Evolutionary conservation across 768 basidiomycete species (phyloP), one percentile per base, ranked within the genome.

Genomic region (Zangia roseola): DNA sequence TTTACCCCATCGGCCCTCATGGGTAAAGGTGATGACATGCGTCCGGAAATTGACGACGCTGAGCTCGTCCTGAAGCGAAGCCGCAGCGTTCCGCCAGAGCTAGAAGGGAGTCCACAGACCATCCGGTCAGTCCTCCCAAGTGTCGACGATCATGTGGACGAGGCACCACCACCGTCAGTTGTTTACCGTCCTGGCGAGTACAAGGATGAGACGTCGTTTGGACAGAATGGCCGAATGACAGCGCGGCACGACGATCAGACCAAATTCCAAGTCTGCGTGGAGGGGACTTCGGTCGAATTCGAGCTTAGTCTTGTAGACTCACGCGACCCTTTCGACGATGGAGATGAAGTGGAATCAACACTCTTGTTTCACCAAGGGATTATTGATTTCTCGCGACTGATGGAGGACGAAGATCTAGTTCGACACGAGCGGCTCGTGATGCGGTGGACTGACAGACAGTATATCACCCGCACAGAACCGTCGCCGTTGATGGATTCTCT

Each of bases 401-500:
- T 95, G 43, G 74, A 79, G 25, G 82, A 91, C 47, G 81, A 80
- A 13, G 62, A 64, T 6, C 64, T 92, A 23, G 79, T 87, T 5
- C 69, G 74, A 30, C 79, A 87, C 57, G 78, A 81, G 8, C 68
- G 77, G 24, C 74, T 95, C 31, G 87, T 92, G 3, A 79, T 94
- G 43, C 76, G 80, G 50, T 94, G 90, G 83, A 75, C 77, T 34
- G 78, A 75, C 10, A 76, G 78, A 41, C 80, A 77, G 86, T 94
- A 88, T 64, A 82, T 93, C 45, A 86, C 84, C n/a, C 83, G 84
- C 53, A 70, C 74, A 34, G 88, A 90, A 58, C 81, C 77, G 3
- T 87, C 88, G 0, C 84, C 86, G 1, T 74, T 94, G 23, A 81
- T 94, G 73, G 78, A 81, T 30, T 84, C 88, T 0, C 77, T 97